Percentiles rank a stretch among this genome's conserved stretches.
phyloP scores from a whole-genome alignment of 1,284 basidiomycete species.

The Ustilago loliicola region DNA sequence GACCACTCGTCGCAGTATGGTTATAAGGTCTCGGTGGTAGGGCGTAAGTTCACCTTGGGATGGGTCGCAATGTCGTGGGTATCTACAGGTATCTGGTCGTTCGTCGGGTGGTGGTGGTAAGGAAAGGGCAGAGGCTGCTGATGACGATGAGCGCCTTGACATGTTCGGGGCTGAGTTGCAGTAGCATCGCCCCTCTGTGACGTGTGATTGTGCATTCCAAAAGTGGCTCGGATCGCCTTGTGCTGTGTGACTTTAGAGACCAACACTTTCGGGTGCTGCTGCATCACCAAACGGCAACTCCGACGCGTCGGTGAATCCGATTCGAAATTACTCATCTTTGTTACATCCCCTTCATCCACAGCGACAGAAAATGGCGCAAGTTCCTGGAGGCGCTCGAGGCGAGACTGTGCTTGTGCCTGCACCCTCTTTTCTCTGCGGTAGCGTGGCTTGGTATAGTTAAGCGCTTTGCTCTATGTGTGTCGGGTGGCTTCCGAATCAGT shows the following conservation, averaged over 20 bases:
- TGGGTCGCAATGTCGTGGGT: not conserved
- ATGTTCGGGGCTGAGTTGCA: not conserved
- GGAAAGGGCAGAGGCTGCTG: conserved; percentile 1
- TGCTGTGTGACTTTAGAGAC: conserved; percentile 13
- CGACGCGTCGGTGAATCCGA: conserved; percentile 12
- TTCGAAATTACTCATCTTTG: not conserved
- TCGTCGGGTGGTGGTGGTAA: not conserved
- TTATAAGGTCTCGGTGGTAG: not conserved
- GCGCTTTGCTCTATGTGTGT: not conserved
- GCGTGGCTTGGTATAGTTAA: not conserved
- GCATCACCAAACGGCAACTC: not conserved
- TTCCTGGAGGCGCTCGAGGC: not conserved
- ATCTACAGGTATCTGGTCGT: not conserved
- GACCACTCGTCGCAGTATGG: not conserved
- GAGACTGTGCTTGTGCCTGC: conserved; percentile 14
- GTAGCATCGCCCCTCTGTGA: not conserved
- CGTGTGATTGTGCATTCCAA: conserved; percentile 5
- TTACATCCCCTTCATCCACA: not conserved
- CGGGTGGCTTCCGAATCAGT: not conserved
- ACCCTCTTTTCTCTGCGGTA: not conserved
- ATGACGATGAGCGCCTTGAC: not conserved
- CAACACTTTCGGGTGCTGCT: conserved; percentile 17
- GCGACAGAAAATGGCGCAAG: not conserved
- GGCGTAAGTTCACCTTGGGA: not conserved
- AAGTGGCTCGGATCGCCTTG: conserved; percentile 23